phyloP scores from a whole-genome alignment of 257 asterid species.

The Solanum infundibuliforme region DNA sequence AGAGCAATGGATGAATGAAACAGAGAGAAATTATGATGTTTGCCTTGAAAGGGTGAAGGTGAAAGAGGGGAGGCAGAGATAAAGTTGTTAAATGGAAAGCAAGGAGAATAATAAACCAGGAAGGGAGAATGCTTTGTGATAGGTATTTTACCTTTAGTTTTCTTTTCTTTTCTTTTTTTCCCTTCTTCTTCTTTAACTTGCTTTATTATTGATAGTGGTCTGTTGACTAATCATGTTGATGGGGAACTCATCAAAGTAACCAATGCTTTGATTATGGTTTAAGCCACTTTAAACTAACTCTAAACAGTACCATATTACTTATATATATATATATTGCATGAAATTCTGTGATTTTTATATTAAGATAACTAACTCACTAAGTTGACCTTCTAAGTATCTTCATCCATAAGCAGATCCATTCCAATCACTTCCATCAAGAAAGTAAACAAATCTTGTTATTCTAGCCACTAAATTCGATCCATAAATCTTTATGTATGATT shows the following conservation, averaged over 20 bases:
- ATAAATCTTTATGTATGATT: neutral
- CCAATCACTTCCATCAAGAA: neutral
- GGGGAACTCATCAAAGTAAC: slow-evolving; percentile 29
- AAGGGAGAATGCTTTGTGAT: neutral
- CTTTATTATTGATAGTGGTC: slow-evolving; percentile 24
- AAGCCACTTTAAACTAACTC: slow-evolving; percentile 13
- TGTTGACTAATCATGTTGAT: slow-evolving; percentile 27
- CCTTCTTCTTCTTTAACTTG: slow-evolving; percentile 4
- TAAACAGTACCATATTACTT: neutral
- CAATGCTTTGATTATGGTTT: slow-evolving; percentile 12
- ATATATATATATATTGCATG: neutral
- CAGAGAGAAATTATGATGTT: neutral
- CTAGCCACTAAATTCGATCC: neutral
- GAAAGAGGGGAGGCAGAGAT: neutral
- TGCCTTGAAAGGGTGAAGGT: neutral
- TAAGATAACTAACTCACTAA: slow-evolving; percentile 1
- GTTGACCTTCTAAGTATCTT: neutral
- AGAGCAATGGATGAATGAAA: neutral
- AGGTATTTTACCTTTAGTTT: slow-evolving; percentile 2
- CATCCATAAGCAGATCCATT: neutral
- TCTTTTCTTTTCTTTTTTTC: neutral
- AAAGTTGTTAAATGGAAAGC: slow-evolving; percentile 17
- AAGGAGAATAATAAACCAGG: slow-evolving; percentile 1
- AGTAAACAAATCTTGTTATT: neutral
- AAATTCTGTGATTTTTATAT: neutral